Evolutionary conservation across 2,329 filamentous ascomycete genomes (phyloP).

Genomic region (Fusarium siculi): DNA sequence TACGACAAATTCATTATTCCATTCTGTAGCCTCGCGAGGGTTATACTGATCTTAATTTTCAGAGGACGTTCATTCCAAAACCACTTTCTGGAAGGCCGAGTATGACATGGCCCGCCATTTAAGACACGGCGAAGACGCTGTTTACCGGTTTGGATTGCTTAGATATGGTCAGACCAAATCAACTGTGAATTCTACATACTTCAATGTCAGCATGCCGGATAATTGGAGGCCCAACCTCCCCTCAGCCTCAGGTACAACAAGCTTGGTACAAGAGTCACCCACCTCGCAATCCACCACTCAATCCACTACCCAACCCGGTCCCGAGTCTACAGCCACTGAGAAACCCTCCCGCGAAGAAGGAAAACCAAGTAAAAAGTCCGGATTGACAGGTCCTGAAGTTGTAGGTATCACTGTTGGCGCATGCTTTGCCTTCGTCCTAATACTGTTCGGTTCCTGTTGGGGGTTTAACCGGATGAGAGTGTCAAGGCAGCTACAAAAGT

Average conservation of each 20-base stretch:
- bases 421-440: too few relatives aligned
- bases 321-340: too few relatives aligned
- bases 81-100: not conserved
- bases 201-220: not conserved
- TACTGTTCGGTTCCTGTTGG: not conserved
- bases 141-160: not conserved
- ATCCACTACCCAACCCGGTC: too few relatives aligned
- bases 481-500: not conserved
- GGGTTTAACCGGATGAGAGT: not conserved
- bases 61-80: too few relatives aligned
- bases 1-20: too few relatives aligned
- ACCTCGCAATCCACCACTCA: not conserved
- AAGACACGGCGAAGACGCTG: not conserved
- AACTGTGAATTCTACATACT: too few relatives aligned
- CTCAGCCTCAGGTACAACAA: not conserved
- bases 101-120: not conserved
- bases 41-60: too few relatives aligned
- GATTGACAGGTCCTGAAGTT: not conserved
- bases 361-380: not conserved
- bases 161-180: too few relatives aligned
- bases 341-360: rapidly evolving
- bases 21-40: too few relatives aligned
- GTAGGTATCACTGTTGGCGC: too few relatives aligned
- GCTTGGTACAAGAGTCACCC: not conserved
- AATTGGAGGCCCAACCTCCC: too few relatives aligned